Evolutionary conservation across 345 rosid species (phyloP).

Genomic region (Salix arbutifolia): DNA sequence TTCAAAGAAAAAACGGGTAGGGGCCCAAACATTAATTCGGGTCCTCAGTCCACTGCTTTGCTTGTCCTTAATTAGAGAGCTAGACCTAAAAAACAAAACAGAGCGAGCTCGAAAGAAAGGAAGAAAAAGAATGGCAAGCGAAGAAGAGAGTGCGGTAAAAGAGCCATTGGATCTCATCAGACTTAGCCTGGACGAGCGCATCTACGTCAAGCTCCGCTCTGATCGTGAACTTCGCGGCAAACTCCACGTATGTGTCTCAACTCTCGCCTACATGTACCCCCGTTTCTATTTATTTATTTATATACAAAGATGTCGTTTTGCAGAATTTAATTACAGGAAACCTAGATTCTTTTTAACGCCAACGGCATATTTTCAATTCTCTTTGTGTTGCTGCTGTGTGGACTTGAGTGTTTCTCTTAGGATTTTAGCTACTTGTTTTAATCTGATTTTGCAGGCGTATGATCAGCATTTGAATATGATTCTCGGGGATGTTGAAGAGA

Average conservation of each 20-base stretch:
- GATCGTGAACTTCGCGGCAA: constrained; percentile 99
- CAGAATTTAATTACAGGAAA: not conserved
- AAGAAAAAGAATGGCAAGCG: constrained; percentile 58
- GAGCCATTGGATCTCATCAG: constrained; percentile 98
- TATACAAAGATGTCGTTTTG: not conserved
- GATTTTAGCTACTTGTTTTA: no score
- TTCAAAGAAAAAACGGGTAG: not conserved
- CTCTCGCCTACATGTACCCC: not conserved
- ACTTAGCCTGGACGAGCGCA: constrained; percentile 96
- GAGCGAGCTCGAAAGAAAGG: not conserved
- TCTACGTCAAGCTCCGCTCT: constrained; percentile 97
- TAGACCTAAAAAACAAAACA: not conserved
- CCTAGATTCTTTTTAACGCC: not conserved
- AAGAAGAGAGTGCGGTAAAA: constrained; percentile 94
- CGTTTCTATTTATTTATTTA: not conserved
- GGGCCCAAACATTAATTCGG: not conserved
- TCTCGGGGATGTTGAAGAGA: constrained; percentile 98
- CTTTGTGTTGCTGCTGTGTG: no score
- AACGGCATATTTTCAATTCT: no score
- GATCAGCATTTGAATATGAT: constrained; percentile 99
- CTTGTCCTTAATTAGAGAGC: not conserved
- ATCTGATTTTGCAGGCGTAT: constrained; percentile 63
- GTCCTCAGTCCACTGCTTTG: not conserved
- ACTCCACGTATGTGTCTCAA: constrained; percentile 57
- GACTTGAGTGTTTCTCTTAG: no score